Percentiles rank a stretch among this genome's conserved stretches.
These are phyloP conservation scores for Peziza echinospora DNA, from an alignment of 495 filamentous ascomycete species.

Conservation along the genomic window DNA sequence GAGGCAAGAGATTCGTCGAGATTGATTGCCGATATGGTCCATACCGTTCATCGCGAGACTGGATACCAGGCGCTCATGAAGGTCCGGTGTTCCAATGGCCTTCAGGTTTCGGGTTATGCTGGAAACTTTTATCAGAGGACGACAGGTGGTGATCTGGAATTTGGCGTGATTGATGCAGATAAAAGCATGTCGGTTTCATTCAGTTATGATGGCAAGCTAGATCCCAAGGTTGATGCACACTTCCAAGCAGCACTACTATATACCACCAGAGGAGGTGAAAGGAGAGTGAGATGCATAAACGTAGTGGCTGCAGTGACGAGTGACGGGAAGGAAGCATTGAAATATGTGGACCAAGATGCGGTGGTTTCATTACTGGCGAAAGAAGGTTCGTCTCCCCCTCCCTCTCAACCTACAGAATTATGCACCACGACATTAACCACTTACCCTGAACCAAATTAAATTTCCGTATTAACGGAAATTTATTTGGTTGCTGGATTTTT, in stretches of 20 bases:
- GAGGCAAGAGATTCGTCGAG: conserved; percentile 63
- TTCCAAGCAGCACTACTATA: conserved; percentile 93
- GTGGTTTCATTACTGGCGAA: conserved; percentile 73
- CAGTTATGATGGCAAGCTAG: conserved; percentile 90
- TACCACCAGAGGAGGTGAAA: conserved; percentile 73
- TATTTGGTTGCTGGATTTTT: no score
- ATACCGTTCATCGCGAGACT: conserved; percentile 75
- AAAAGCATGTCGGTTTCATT: conserved; percentile 85
- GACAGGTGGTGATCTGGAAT: conserved; percentile 71
- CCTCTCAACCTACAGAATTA: neutral
- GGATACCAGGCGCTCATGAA: conserved; percentile 97
- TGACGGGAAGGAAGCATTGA: conserved; percentile 60
- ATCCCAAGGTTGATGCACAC: conserved; percentile 87
- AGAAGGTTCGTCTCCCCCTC: conserved; percentile 34
- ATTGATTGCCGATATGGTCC: conserved; percentile 65
- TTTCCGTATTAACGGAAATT: no score
- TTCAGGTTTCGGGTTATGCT: conserved; percentile 83
- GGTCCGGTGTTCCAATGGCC: conserved; percentile 87
- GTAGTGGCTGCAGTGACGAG: conserved; percentile 82
- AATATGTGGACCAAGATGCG: conserved; percentile 85
- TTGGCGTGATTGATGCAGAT: conserved; percentile 80
- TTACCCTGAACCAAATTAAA: no score
- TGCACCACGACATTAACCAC: conserved; percentile 2
- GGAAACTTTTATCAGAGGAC: conserved; percentile 93
- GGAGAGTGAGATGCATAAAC: conserved; percentile 81